Conservation (phyloP, 345 rosid species). For the Pistacia vera region DNA sequence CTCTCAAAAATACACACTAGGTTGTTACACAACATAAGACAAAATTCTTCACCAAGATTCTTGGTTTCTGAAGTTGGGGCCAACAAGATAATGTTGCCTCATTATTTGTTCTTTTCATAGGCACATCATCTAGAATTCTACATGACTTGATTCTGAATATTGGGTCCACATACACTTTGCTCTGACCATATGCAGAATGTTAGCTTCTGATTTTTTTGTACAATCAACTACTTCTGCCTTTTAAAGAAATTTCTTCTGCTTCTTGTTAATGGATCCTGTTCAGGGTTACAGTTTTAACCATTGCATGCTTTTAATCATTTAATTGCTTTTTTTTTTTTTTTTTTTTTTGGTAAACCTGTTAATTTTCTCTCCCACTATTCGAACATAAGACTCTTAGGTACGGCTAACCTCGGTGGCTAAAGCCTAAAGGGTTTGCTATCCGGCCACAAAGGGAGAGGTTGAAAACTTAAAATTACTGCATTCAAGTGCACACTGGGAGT, state of each 20-base stretch:
- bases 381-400: too few relatives aligned
- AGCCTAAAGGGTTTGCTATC: too few relatives aligned
- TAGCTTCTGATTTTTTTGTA: background rate
- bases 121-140: background rate
- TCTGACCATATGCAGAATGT: background rate
- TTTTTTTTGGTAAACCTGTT: too few relatives aligned
- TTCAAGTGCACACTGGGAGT: too few relatives aligned
- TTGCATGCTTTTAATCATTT: background rate
- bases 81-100: background rate
- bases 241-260: background rate
- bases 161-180: background rate
- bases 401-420: too few relatives aligned
- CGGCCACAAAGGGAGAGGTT: too few relatives aligned
- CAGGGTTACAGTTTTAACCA: background rate
- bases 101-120: background rate
- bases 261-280: too few relatives aligned
- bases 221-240: background rate
- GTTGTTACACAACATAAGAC: background rate
- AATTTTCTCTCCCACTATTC: too few relatives aligned
- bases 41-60: conserved; percentile 7
- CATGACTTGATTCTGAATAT: background rate
- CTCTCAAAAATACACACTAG: background rate
- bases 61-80: background rate
- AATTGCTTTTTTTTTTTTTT: background rate
- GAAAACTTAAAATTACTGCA: too few relatives aligned